A percentile compares a stretch with the other conserved stretches of the same genome.
Conservation (phyloP, 1,139 yeast genomes). For the Tardiomyces depauwii region DNA sequence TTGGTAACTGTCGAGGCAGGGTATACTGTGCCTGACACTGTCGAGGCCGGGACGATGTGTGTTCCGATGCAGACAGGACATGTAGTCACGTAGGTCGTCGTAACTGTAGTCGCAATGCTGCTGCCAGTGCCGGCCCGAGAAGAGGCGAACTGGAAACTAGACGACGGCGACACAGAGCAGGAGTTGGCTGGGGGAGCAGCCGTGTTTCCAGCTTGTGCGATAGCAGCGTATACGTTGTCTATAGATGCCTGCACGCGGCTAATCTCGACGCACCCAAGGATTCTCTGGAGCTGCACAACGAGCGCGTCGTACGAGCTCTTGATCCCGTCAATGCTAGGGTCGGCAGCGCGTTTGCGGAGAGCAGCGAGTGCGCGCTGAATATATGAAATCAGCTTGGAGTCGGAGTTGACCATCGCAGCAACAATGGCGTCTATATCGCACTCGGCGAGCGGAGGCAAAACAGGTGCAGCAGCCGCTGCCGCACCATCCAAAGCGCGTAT, state of each 20-base stretch:
- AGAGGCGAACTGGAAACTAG: neutral
- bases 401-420: neutral
- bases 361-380: neutral
- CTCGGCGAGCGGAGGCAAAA: neutral
- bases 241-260: neutral
- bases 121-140: neutral
- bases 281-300: neutral
- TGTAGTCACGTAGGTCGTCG: neutral
- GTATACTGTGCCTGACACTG: neutral
- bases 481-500: neutral
- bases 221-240: neutral
- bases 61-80: neutral
- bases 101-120: neutral
- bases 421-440: neutral
- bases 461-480: neutral
- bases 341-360: neutral
- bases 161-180: neutral
- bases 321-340: neutral
- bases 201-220: neutral
- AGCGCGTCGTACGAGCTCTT: neutral
- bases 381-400: neutral
- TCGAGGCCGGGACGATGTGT: neutral
- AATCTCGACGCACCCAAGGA: neutral
- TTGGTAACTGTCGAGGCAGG: neutral
- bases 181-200: neutral